phyloP scores from a whole-genome alignment of 2,329 filamentous ascomycete species.

The Westerdykella sp. region DNA sequence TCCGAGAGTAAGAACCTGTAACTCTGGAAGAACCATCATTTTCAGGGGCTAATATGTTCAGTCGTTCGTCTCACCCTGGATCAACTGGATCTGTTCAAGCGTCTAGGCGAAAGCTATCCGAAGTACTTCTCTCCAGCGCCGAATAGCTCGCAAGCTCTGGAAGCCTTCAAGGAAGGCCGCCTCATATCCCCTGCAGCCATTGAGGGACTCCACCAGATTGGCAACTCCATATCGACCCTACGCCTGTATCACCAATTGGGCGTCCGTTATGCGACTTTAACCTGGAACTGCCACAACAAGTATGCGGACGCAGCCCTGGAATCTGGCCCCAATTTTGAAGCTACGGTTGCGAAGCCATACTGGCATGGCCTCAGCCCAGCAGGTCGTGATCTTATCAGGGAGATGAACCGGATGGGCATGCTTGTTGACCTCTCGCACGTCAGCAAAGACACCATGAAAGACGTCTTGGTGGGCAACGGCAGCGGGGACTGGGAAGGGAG shows the following conservation, averaged over 20 bases:
- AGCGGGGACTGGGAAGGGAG: conserved; percentile 59
- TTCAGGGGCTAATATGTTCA: conserved; percentile 21
- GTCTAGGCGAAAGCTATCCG: conserved; percentile 59
- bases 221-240: conserved; percentile 69
- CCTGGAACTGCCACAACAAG: conserved; percentile 84
- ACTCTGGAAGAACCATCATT: not conserved
- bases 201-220: conserved; percentile 78
- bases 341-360: conserved; percentile 42
- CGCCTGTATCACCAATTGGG: conserved; percentile 69
- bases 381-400: conserved; percentile 61
- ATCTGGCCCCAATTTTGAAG: conserved; percentile 36
- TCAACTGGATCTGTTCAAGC: conserved; percentile 67
- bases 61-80: conserved; percentile 62
- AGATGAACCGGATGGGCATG: conserved; percentile 93
- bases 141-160: conserved; percentile 55
- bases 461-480: conserved; percentile 59
- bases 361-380: conserved; percentile 65
- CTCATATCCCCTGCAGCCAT: conserved; percentile 12
- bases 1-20: conserved; percentile 49
- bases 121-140: conserved; percentile 60
- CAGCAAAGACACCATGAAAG: conserved; percentile 72
- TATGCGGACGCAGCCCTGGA: conserved; percentile 77
- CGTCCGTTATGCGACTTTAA: conserved; percentile 78
- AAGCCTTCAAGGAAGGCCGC: conserved; percentile 38
- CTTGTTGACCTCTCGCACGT: conserved; percentile 79